phyloP scores from a whole-genome alignment of 305 asterid genomes.

The Rubia occidens region DNA sequence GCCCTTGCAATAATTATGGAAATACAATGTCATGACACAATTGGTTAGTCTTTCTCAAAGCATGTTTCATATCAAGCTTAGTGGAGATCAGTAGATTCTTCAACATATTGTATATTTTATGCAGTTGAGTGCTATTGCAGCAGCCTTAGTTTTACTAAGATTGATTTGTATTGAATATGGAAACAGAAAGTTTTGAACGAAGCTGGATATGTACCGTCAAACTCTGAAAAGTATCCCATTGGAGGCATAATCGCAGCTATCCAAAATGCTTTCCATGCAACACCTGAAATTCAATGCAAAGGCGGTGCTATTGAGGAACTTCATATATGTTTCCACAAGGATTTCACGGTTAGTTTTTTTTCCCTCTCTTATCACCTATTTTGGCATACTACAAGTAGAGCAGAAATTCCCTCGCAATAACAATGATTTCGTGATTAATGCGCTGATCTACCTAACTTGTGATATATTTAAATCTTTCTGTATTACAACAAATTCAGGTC shows the following conservation, averaged over 20 bases:
- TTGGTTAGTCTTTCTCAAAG: neutral
- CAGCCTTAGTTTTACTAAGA: neutral
- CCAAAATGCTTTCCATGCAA: conserved; percentile 63
- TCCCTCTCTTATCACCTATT: neutral
- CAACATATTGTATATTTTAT: neutral
- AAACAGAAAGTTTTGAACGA: conserved; percentile 56
- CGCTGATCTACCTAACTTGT: too few relatives aligned
- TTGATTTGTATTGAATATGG: conserved; percentile 15
- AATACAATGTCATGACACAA: neutral
- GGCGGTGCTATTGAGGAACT: conserved; percentile 70
- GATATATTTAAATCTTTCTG: neutral
- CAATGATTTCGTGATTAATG: too few relatives aligned
- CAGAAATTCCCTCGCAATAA: neutral
- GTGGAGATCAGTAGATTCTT: neutral
- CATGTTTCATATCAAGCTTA: conserved; percentile 5
- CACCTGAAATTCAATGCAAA: conserved; percentile 61
- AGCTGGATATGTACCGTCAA: conserved; percentile 78
- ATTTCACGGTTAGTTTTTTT: conserved; percentile 51
- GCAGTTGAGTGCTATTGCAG: neutral
- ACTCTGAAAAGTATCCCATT: conserved; percentile 68
- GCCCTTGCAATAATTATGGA: neutral
- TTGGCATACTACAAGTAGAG: neutral
- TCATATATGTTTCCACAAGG: conserved; percentile 66
- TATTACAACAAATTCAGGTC: neutral
- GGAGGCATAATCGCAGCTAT: conserved; percentile 75